These are phyloP conservation scores for Phytophthora sp. DNA, from an alignment of 352 stramenopile species.

Conservation along the genomic window DNA sequence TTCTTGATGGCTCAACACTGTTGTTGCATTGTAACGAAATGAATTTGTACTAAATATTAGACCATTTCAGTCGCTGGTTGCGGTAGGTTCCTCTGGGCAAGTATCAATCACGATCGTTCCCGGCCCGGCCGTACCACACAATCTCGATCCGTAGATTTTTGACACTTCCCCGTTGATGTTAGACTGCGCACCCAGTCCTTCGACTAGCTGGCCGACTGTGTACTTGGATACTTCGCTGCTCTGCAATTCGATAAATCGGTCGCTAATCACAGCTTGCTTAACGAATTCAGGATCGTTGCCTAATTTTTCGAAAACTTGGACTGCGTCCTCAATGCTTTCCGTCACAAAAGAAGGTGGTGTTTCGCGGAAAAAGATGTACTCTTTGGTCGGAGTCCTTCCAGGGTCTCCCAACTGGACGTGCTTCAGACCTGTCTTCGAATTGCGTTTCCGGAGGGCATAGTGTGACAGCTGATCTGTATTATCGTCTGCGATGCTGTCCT, in stretches of 20 bases:
- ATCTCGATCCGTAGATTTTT: slow-evolving; percentile 73
- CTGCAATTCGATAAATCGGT: slow-evolving; percentile 78
- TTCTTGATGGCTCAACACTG: too few species aligned
- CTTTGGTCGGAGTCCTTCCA: slow-evolving; percentile 71
- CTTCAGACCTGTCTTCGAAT: slow-evolving; percentile 50
- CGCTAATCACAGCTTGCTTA: slow-evolving; percentile 31
- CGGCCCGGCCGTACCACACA: slow-evolving; percentile 69
- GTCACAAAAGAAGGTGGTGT: slow-evolving; percentile 83
- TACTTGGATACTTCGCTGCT: slow-evolving; percentile 87
- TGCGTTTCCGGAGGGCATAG: slow-evolving; percentile 63
- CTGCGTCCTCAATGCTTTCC: slow-evolving; percentile 69
- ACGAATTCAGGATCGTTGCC: slow-evolving; percentile 54
- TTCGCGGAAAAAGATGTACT: slow-evolving; percentile 87
- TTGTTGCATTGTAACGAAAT: too few species aligned
- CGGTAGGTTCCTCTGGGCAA: slow-evolving; percentile 27
- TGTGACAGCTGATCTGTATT: slow-evolving; percentile 43
- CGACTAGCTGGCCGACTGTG: slow-evolving; percentile 58
- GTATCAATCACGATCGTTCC: slow-evolving; percentile 82
- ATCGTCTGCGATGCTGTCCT: neutral
- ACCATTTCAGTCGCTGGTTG: slow-evolving; percentile 6
- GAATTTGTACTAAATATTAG: too few species aligned
- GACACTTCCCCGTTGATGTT: slow-evolving; percentile 67
- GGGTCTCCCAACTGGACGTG: slow-evolving; percentile 63
- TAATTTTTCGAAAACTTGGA: slow-evolving; percentile 59
- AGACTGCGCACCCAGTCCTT: slow-evolving; percentile 53